Evolutionary conservation across 2,329 filamentous ascomycete species (phyloP), one percentile per base, ranked within the genome.

Genomic region (Pseudopithomyces maydicus): DNA sequence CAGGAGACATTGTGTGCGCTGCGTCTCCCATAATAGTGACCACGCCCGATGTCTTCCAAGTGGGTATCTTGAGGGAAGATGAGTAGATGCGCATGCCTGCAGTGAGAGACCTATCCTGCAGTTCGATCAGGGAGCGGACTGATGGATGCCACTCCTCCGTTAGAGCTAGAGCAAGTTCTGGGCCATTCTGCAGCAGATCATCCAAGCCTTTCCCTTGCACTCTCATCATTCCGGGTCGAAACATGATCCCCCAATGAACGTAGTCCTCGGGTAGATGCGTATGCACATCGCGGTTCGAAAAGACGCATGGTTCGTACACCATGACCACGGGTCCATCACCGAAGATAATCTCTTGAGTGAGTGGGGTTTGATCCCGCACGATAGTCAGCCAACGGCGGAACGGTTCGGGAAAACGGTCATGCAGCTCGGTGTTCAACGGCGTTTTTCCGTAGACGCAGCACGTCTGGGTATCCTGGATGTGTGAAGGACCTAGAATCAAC

Each of bases 371-470:
- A 33, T 66, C 58, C 12, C 56, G 43, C 6, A 67, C 57, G n/a
- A 71, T 23, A 2, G 69, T 59, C 61, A 74, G 70, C 46, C 70
- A 65, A 10, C 58, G 62, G 7, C 57, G 55, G 11, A 19, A 29
- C 11, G 23, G 19, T 17, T 46, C 35, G 17, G 26, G 10, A 35
- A 33, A 33, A 33, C 32, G 32, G 7, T 33, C 32, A 7, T 33
- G 32, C 32, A 33, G 32, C 32, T 33, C 32, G 7, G 32, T 33
- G 32, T 14, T 14, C 32, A 33, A 14, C 32, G 32, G 32, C 7
- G 77, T 79, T 57, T 78, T 79, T 19, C 78, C 78, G 50, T 76
- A 81, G 11, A 80, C 68, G 23, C 73, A 72, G 11, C 75, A 65
- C 15, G 71, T 70, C 8, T 72, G 67, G 0, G 77, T 77, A 56